Evolutionary conservation across 169 alveolate genomes (phyloP).

Genomic region (Theileria parva): DNA sequence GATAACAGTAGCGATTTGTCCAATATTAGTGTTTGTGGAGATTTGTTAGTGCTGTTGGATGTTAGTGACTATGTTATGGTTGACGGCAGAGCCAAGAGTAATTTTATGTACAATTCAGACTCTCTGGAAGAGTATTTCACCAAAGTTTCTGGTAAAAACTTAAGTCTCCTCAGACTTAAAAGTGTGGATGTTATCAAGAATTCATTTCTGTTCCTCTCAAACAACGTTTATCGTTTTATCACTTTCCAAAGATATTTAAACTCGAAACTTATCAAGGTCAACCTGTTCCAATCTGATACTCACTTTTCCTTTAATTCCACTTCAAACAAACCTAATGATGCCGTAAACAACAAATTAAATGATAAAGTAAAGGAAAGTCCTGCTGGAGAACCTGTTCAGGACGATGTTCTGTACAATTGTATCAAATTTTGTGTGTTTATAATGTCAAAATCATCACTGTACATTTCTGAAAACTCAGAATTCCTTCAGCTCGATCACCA

Average conservation of each 20-base stretch:
- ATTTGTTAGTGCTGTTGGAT: not conserved
- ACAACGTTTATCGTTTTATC: not conserved
- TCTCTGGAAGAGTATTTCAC: constrained; percentile 11
- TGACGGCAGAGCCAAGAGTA: constrained; percentile 7
- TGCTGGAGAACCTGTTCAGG: not conserved
- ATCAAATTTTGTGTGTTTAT: constrained; percentile 3
- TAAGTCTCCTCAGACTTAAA: not conserved
- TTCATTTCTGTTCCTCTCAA: constrained; percentile 1
- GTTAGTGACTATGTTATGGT: constrained; percentile 2
- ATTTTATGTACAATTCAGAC: constrained; percentile 14
- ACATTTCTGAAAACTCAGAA: not conserved
- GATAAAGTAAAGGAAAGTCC: not conserved
- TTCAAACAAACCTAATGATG: not conserved
- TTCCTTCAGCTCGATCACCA: not conserved
- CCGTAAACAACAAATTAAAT: not conserved
- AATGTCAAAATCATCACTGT: constrained; percentile 1
- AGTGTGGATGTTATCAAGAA: not conserved
- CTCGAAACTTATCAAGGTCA: not conserved
- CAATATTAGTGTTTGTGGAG: not conserved
- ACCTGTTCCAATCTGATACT: not conserved
- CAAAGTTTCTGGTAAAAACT: not conserved
- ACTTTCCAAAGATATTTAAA: constrained; percentile 1
- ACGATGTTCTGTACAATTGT: not conserved
- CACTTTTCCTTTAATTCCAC: not conserved
- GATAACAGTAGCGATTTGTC: not conserved